Evolutionary conservation across 345 rosid species (phyloP).

Genomic region (Eucalyptus camaldulensis): DNA sequence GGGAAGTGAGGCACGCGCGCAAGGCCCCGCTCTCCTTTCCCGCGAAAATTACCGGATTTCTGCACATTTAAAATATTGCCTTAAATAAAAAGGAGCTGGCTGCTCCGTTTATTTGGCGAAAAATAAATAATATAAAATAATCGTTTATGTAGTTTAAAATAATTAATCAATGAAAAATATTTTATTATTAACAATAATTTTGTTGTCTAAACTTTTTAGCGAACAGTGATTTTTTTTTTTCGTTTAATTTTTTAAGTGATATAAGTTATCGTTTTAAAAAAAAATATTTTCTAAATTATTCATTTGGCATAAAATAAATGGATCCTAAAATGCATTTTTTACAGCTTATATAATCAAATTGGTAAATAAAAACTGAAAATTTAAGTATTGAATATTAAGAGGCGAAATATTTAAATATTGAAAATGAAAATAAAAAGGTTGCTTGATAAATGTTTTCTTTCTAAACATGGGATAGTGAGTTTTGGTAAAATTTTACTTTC

Average conservation of each 20-base stretch:
- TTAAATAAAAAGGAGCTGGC: background rate
- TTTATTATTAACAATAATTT: fast-evolving
- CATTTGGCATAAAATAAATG: background rate
- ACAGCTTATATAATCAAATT: background rate
- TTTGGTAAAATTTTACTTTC: background rate
- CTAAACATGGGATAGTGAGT: background rate
- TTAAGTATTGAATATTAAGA: background rate
- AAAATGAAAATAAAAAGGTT: too few relatives aligned
- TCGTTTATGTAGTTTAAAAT: too few relatives aligned
- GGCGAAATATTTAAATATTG: background rate
- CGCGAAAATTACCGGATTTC: background rate
- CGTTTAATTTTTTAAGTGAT: too few relatives aligned
- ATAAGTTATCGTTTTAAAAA: too few relatives aligned
- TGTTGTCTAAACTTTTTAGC: background rate
- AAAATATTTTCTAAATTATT: too few relatives aligned
- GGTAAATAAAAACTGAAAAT: background rate
- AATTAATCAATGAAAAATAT: too few relatives aligned
- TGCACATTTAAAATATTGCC: background rate
- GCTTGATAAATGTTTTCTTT: background rate
- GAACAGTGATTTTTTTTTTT: too few relatives aligned
- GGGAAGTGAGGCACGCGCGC: background rate
- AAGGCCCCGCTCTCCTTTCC: background rate
- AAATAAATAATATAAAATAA: too few relatives aligned
- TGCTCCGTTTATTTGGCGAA: too few relatives aligned
- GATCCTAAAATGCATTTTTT: too few relatives aligned